A percentile compares a stretch with the other conserved stretches of the same genome.
Conservation (phyloP, 345 rosid genomes). For the Acer yangbiense region DNA sequence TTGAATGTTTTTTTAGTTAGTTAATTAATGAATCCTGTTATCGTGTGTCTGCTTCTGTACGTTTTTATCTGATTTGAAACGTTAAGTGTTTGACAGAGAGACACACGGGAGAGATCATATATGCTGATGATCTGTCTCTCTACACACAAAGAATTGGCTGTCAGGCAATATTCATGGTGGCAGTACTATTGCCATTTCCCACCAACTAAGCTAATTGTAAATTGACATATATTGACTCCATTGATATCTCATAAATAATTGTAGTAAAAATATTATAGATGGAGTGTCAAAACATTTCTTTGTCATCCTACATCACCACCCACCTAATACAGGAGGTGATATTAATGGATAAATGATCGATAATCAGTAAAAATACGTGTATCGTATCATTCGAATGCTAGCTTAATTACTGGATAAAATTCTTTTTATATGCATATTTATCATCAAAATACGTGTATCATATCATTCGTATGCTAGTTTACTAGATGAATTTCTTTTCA, state of each 20-base stretch:
- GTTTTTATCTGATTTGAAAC: too few species aligned
- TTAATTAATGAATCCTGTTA: too few species aligned
- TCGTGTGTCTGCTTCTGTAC: too few species aligned
- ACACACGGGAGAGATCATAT: slow-evolving; percentile 10
- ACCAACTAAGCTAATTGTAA: not conserved
- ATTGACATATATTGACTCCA: not conserved
- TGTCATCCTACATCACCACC: slow-evolving; percentile 9
- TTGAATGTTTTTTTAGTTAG: too few species aligned
- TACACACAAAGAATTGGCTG: slow-evolving; percentile 17
- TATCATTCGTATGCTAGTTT: not conserved
- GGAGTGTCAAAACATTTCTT: not conserved
- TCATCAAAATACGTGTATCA: too few species aligned
- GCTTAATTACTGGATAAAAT: too few species aligned
- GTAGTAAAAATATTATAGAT: not conserved
- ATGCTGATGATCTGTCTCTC: not conserved
- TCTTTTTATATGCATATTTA: too few species aligned
- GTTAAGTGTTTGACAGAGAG: not conserved
- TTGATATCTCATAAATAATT: not conserved
- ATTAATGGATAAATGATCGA: too few species aligned
- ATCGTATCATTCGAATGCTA: not conserved
- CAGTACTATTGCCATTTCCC: not conserved
- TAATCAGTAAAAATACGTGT: too few species aligned
- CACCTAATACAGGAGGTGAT: not conserved
- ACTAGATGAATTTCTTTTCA: too few species aligned
- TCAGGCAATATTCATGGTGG: slow-evolving; percentile 17